Evolutionary conservation across 139 green algal genomes (phyloP).

Genomic region (Nannochloris sp.): DNA sequence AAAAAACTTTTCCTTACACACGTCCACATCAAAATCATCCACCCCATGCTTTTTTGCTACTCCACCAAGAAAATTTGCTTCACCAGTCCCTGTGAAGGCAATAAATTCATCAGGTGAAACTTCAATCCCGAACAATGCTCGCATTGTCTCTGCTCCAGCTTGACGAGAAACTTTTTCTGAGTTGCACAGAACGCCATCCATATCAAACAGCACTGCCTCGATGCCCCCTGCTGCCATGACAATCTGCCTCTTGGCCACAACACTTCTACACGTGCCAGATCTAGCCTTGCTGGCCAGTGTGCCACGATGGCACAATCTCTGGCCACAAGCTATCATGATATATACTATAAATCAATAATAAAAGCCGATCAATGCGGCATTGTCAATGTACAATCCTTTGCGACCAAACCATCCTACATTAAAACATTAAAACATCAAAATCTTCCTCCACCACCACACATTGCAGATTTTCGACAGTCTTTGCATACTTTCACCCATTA

Average conservation of each 20-base stretch:
- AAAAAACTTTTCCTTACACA: conserved; percentile 54
- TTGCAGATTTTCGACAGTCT: too few species aligned
- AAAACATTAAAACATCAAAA: too few species aligned
- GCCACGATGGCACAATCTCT: too few species aligned
- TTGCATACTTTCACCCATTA: too few species aligned
- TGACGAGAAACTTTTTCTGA: conserved; percentile 14
- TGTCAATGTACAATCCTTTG: too few species aligned
- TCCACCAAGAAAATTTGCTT: conserved; percentile 52
- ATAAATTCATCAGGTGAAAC: conserved; percentile 52
- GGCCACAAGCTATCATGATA: too few species aligned
- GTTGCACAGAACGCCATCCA: conserved; percentile 34
- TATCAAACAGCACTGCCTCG: conserved; percentile 52
- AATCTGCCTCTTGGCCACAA: background rate
- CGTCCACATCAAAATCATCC: conserved; percentile 27
- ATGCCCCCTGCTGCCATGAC: conserved; percentile 11
- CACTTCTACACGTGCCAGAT: too few species aligned
- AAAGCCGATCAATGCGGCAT: too few species aligned
- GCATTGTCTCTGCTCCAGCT: conserved; percentile 35
- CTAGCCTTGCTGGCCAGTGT: too few species aligned
- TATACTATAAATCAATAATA: too few species aligned
- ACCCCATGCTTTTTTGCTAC: conserved; percentile 20
- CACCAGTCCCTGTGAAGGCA: conserved; percentile 45
- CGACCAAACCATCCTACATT: too few species aligned
- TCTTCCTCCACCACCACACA: too few species aligned
- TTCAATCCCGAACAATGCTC: conserved; percentile 37